Conservation (phyloP, 441 rosid species). For the Metrosideros polymorpha region DNA sequence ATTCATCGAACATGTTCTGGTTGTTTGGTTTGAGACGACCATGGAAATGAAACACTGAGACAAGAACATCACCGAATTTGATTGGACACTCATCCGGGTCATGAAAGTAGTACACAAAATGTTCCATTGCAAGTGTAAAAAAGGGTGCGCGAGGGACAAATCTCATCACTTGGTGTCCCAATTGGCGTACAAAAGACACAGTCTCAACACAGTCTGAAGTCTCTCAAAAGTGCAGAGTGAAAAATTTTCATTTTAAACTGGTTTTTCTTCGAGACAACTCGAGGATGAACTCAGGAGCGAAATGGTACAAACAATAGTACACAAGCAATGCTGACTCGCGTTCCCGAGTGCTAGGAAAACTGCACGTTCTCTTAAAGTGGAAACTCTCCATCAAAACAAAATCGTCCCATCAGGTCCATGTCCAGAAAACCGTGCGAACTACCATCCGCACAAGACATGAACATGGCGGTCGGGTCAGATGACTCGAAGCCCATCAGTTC, state of each 20-base stretch:
- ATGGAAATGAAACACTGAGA: not conserved
- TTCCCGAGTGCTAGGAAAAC: not conserved
- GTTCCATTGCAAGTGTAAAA: not conserved
- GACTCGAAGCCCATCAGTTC: slow-evolving; percentile 15
- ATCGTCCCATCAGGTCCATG: not conserved
- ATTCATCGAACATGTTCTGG: not conserved
- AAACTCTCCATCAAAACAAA: not conserved
- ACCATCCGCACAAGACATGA: not conserved
- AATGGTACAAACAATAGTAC: not conserved
- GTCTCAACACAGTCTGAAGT: not conserved
- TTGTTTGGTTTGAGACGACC: not conserved
- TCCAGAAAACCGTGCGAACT: not conserved
- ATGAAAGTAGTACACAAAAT: not conserved
- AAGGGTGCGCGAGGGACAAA: not conserved
- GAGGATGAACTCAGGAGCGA: not conserved
- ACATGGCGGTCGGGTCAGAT: not conserved
- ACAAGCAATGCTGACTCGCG: not conserved
- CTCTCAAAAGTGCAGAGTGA: not conserved
- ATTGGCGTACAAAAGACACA: not conserved
- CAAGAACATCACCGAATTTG: not conserved
- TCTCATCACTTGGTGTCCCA: not conserved
- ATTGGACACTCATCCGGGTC: not conserved
- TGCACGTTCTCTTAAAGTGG: not conserved
- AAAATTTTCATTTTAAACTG: not conserved
- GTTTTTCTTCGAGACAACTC: not conserved